Evolutionary conservation across 208 protist genomes (phyloP), one percentile per base, ranked within the genome.

Genomic region (Acanthamoeba healyi): DNA sequence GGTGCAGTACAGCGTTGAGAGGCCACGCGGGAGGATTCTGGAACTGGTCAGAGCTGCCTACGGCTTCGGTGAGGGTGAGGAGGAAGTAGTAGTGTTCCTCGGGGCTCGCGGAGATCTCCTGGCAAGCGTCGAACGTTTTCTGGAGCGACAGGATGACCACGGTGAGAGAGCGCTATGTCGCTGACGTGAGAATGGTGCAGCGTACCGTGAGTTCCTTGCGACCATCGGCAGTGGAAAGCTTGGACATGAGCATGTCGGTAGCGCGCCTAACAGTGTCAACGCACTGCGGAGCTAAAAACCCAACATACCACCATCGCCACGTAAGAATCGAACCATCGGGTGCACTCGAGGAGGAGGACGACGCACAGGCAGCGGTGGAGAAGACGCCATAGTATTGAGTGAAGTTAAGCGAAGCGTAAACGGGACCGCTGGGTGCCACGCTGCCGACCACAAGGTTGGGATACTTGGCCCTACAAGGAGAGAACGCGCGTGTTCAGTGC

Each of bases 331-430:
- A n/a, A n/a, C n/a, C n/a, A n/a, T n/a, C n/a, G n/a, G n/a, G n/a
- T n/a, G n/a, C n/a, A n/a, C n/a, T n/a, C n/a, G 34, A 74, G 17
- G 17, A 40, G 9, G 1, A 44, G 1, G 36, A 44, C 14, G 9
- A 74, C 49, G 34, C 40, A 91, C 84, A 34, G 42, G 84, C 84
- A 42, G 54, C 51, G 32, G 32, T 72, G 38, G 84, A 91, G 54
- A 91, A 91, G 51, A 51, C 38, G 34, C 84, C 32, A 38, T 91
- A 91, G 54, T 91, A 91, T 54, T 91, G 84, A 7, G 84, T 91
- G 54, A 74, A 91, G 84, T 91, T 91, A 54, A 72, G 51, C 12
- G 58, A 72, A 6, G 84, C 84, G 58, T 74, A 91, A n/a, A 22
- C 19, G 54, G 84, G 84, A 9, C 84, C 84, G 58, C 84, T 91